Conservation (phyloP, 495 filamentous ascomycete genomes). For the Trichocladium uniseriatum region DNA sequence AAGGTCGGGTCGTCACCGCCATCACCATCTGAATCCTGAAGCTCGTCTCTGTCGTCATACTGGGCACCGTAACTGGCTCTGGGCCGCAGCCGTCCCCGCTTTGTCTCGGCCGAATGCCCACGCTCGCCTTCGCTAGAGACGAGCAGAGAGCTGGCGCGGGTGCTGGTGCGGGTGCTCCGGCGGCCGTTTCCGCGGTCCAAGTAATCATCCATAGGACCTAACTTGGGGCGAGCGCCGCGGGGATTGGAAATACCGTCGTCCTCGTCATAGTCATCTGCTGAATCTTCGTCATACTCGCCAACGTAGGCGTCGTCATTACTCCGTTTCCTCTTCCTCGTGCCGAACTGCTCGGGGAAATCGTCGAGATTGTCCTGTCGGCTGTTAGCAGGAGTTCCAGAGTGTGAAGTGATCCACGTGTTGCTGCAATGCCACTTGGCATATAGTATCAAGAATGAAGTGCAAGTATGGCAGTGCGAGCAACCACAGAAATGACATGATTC, state of each 20-base stretch:
- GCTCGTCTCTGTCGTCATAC: slow-evolving; percentile 37
- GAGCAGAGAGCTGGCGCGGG: slow-evolving; percentile 16
- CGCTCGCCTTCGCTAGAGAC: slow-evolving; percentile 16
- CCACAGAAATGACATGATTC: not conserved
- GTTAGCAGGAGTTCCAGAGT: not conserved
- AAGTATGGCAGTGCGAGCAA: not conserved
- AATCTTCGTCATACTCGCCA: slow-evolving; percentile 22
- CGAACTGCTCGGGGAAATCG: slow-evolving; percentile 6
- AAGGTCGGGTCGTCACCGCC: slow-evolving; percentile 24
- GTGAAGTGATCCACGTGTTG: not conserved
- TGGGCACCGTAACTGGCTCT: slow-evolving; percentile 1
- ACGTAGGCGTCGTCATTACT: slow-evolving; percentile 10
- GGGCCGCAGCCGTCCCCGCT: slow-evolving; percentile 1
- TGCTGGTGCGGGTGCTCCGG: slow-evolving; percentile 17
- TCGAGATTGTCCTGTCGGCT: not conserved
- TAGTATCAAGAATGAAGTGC: not conserved
- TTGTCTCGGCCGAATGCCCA: not conserved
- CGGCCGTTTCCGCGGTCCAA: not conserved
- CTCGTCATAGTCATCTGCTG: slow-evolving; percentile 12
- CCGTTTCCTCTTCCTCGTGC: slow-evolving; percentile 18
- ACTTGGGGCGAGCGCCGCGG: slow-evolving; percentile 1
- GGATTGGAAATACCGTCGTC: slow-evolving; percentile 2
- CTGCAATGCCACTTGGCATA: not conserved
- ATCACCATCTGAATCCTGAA: slow-evolving; percentile 31
- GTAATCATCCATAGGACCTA: not conserved